Base-by-base conservation (phyloP, 2,329 filamentous ascomycete genomes). In the Colletotrichum tanaceti region DNA sequence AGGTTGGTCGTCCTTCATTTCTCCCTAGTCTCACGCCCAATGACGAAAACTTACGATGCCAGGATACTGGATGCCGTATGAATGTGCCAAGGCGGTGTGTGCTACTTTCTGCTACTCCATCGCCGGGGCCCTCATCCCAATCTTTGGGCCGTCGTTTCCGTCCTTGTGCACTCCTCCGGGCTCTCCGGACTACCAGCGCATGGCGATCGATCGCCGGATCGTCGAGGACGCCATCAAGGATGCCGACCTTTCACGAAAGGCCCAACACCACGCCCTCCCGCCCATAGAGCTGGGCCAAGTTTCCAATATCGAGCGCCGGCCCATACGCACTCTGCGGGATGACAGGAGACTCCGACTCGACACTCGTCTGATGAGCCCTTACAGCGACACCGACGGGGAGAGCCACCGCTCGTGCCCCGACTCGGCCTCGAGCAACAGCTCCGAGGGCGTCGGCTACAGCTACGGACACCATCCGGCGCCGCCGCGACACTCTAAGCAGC, bases 11-110 rank as follows among this genome's bases (percentile, higher is more conserved):
- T n/a, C n/a, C n/a, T 32, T 20, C 75, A 72, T 41, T 65, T 3
- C 9, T 24, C 50, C 57, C 7, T 43, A 4, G 16, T 7, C 7
- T 28, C 1, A 35, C 9, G 28, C 9, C 13, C 6, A 9, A 20
- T 28, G 28, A 28, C 28, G 28, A 35, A n/a, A 39, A n/a, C 35
- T 58, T 11, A 68, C 43, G 0, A 7, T 22, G 20, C 32, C 69
- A 97, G 94, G 96, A 41, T 99, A 98, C 79, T 99, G 96, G 96
- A 93, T 98, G 87, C 95, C 95, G 2, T 98, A 90, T 74, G 82
- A 88, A 46, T 97, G 94, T 73, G 96, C 96, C 54, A 91, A 88
- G 79, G 94, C 93, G 13, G 84, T 99, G 59, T 97, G 94, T 74
- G 88, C 93, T 4, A 98, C 93, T 0, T 98, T 98, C 78, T 98